Base-by-base conservation (phyloP, 164 flowering plant species). In the Chimonanthus salicifolius region DNA sequence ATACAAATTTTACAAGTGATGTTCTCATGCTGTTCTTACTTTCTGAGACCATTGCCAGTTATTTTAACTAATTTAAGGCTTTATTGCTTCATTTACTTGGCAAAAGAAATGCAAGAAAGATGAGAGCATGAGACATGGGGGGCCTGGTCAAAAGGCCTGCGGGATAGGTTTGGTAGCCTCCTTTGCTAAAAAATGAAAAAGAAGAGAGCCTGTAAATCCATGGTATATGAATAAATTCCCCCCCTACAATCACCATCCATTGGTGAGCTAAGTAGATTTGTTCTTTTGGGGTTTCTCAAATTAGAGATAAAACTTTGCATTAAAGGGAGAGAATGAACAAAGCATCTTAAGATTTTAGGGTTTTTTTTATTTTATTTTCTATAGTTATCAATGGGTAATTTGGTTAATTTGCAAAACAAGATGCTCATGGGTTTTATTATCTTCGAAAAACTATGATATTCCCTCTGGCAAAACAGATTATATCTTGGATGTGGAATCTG, bases 1-100 rank as follows among this genome's bases (percentile, higher is more conserved):
- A 47, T 75, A 48, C 47, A 63, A 76, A 68, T 72, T 67, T 64
- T 49, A 5, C 58, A 18, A 58, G 58, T 50, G 45, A 47, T 79
- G 85, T 72, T 73, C 75, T 80, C 77, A 50, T 58, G 67, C 64
- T 76, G 81, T 72, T 73, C 50, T 78, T 49, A 54, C 78, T 84
- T 76, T 81, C 62, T 47, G 84, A 72, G 78, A 80, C 86, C 73
- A 71, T 46, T 45, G n/a, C 7, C 77, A 70, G 33, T 33, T 68
- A 63, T 63, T 71, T 64, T 51, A 67, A 45, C 18, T 4, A 33
- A 67, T 66, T 54, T 15, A n/a, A 64, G 46, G 49, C 58, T 75
- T 58, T 46, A 7, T 7, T 67, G 10, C 58, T 68, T 67, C 76
- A 46, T 65, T 15, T 11, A 63, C 54, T 51, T 16, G 43, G 45